These are phyloP conservation scores for Uromyces viciae-fabae DNA, from an alignment of 1,284 basidiomycete genomes.

Conservation along the genomic window DNA sequence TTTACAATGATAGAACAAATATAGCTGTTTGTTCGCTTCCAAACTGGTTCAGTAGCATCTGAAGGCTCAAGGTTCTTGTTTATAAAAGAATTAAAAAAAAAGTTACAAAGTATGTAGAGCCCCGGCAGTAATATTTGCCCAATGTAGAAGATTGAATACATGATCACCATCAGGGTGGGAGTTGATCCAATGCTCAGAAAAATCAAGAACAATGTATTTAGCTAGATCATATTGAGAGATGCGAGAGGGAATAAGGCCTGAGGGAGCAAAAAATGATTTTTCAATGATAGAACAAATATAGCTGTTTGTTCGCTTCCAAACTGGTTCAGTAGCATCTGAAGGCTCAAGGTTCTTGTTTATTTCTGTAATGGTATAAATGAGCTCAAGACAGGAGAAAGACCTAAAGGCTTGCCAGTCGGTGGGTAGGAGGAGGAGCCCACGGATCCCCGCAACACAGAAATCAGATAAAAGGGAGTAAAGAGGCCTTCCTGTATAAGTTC, in stretches of 20 bases:
- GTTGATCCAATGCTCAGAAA: not conserved
- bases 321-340: not conserved
- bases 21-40: slow-evolving; percentile 6
- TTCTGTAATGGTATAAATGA: too few relatives aligned
- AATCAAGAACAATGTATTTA: not conserved
- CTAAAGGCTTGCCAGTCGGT: too few relatives aligned
- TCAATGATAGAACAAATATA: not conserved
- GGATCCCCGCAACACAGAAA: not conserved
- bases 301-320: slow-evolving; percentile 15
- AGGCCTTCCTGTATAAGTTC: not conserved
- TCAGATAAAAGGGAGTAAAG: not conserved
- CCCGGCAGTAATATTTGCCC: too few relatives aligned
- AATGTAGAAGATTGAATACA: not conserved
- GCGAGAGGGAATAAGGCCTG: not conserved
- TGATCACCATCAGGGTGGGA: not conserved
- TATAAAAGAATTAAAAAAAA: not conserved
- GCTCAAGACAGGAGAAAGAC: too few relatives aligned
- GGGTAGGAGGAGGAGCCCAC: not conserved
- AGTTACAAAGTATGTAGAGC: not conserved
- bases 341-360: too few relatives aligned
- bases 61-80: too few relatives aligned
- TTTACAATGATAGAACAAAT: not conserved
- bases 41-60: slow-evolving; percentile 9
- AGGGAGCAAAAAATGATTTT: not conserved
- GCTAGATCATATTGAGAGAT: slow-evolving; percentile 2